Base-by-base conservation (phyloP, 1,139 yeast species). In the Geotrichum restrictum region DNA sequence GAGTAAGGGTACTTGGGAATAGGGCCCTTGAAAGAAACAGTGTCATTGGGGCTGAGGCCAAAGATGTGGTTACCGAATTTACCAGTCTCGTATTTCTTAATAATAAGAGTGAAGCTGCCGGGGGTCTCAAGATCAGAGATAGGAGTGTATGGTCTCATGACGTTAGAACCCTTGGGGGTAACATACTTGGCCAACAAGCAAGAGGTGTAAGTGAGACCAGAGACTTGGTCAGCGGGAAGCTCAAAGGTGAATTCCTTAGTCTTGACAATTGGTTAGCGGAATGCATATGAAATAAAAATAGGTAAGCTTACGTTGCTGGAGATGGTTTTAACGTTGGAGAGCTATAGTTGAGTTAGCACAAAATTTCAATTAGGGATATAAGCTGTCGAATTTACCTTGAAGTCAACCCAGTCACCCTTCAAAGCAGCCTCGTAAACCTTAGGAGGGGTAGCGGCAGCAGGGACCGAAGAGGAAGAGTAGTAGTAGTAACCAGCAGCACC, bases 81-180 rank as follows among this genome's bases (percentile, higher is more conserved):
- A 63, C 98, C 98, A 47, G 71, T 73, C 50, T 83, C 86, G 74
- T 94, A 94, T 60, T 77, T 81, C 79, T 94, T 94, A 70, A 94
- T 76, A 57, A 91, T 80, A 62, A 94, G 80, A 58, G 88, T 89
- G 65, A 94, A 76, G 54, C 78, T 69, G 51, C 98, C 98, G 69
- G 78, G 77, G 57, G 78, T 76, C 53, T 81, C 82, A 52, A 79
- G 75, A 64, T 85, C 88, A 33, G 88, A 79, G 53, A 84, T 77
- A 55, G 99, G 98, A 39, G 99, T 94, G 77, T 94, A 94, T 46
- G 99, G 98, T 75, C 99, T 85, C 60, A 94, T 78, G 55, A 93
- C 96, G 65, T 84, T 83, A 73, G 77, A 82, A 61, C 97, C 98
- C 74, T 88, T 88, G 56, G 82, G 79, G 53, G 94, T 85, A 61